Base-by-base conservation (phyloP, 169 alveolate species). In the Eimeria necatrix region DNA sequence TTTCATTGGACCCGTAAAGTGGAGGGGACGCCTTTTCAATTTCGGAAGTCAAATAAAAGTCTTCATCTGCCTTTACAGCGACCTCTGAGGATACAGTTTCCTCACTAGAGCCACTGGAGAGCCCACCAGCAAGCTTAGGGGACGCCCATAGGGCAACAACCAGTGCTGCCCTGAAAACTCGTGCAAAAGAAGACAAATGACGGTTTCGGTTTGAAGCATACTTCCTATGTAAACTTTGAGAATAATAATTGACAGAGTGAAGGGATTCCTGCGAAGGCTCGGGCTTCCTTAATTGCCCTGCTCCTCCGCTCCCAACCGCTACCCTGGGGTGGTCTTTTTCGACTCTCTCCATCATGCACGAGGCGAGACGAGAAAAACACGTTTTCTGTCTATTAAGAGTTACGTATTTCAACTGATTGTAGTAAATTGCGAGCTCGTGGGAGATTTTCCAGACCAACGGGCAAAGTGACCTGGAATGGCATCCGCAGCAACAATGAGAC, bases 161-260 rank as follows among this genome's bases (percentile, higher is more conserved):
- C 12, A 85, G 81, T 18, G 92, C 52, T 60, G 92, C 80, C 7
- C 59, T 60, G 81, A 85, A 52, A 70, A 60, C 10, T 14, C 49
- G 80, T 46, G 3, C 41, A 18, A 41, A 8, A 6, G 49, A 46
- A 59, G 68, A 20, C 41, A 32, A 32, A 32, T 32, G 41, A 32
- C 41, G 41, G 41, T 32, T 32, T 32, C 41, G 41, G 41, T 2
- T 32, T 32, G 41, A 32, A 32, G 41, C 41, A 32, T 32, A 2
- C 41, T 32, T 32, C 41, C 41, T 32, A 32, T 2, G 41, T 32
- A 32, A 32, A 32, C 0, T 32, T 32, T 32, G 41, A 32, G 41
- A 2, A 32, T 32, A 32, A 32, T 32, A 32, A 32, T 32, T 32
- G 41, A 32, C 41, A 32, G 3, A 32, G 41, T 32, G 41, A 32